These are phyloP conservation scores for Candida vartiovaarae DNA, from an alignment of 805 yeast species.

Conservation along the genomic window DNA sequence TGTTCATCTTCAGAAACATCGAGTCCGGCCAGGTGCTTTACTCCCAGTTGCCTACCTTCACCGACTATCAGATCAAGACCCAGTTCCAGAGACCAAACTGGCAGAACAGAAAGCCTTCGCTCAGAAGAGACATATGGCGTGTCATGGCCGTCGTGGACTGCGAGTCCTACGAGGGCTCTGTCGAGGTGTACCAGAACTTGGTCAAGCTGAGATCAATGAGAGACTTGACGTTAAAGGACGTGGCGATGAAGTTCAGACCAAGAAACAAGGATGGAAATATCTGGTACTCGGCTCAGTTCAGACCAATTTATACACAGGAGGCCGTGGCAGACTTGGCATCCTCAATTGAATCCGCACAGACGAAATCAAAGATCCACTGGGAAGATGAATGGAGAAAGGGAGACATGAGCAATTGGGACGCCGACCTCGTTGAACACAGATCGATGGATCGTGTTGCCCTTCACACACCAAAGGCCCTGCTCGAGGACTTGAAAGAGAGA, in stretches of 20 bases:
- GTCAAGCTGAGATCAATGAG: slow-evolving; percentile 69
- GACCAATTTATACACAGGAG: slow-evolving; percentile 88
- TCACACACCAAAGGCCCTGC: slow-evolving; percentile 58
- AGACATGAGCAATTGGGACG: slow-evolving; percentile 64
- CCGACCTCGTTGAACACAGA: slow-evolving; percentile 52
- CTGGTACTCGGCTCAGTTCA: slow-evolving; percentile 82
- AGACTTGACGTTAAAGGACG: slow-evolving; percentile 50
- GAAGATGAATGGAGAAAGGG: slow-evolving; percentile 87
- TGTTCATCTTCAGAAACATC: slow-evolving; percentile 74
- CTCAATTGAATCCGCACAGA: slow-evolving; percentile 56
- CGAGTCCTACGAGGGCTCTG: slow-evolving; percentile 52
- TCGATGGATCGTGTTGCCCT: slow-evolving; percentile 46
- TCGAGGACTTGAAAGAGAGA: slow-evolving; percentile 45
- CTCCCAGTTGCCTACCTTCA: slow-evolving; percentile 71
- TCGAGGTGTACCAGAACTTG: slow-evolving; percentile 66
- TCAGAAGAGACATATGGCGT: slow-evolving; percentile 85
- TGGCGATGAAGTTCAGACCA: slow-evolving; percentile 62
- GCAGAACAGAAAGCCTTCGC: slow-evolving; percentile 76
- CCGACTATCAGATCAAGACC: slow-evolving; percentile 34
- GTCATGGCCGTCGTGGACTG: slow-evolving; percentile 80
- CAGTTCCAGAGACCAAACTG: slow-evolving; percentile 83
- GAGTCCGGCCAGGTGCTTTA: slow-evolving; percentile 87
- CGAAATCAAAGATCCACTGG: slow-evolving; percentile 54
- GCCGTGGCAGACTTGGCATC: slow-evolving; percentile 78
- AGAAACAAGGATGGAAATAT: slow-evolving; percentile 71